Evolutionary conservation across 306 rosid species (phyloP).

Genomic region (Mucuna pruriens): DNA sequence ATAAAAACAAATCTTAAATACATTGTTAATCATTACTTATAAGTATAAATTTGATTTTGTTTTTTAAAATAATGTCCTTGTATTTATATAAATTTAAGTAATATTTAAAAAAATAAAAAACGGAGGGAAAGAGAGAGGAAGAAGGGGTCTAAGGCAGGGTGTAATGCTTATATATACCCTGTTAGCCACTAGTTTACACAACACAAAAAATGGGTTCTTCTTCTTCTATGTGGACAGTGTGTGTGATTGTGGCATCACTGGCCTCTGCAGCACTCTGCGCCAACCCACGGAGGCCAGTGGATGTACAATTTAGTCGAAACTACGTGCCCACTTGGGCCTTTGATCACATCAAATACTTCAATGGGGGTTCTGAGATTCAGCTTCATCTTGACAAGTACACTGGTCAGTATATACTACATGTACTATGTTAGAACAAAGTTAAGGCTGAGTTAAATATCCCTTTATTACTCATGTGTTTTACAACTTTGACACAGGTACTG

Average conservation of each 20-base stretch:
- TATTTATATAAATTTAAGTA: background rate
- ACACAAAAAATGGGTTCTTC: constrained; percentile 45
- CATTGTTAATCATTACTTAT: background rate
- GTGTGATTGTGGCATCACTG: constrained; percentile 37
- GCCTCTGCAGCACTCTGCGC: constrained; percentile 41
- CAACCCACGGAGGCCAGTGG: constrained; percentile 51
- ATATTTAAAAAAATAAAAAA: background rate
- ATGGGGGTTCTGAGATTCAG: constrained; percentile 71
- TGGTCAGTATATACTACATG: constrained; percentile 42
- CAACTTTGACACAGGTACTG: constrained; percentile 60
- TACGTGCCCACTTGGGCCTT: constrained; percentile 84
- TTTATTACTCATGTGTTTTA: background rate
- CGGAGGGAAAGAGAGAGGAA: background rate
- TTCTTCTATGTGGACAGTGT: constrained; percentile 20
- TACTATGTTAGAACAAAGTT: background rate
- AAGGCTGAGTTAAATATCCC: background rate
- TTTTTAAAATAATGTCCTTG: background rate
- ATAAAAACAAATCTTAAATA: background rate
- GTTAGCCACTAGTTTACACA: background rate
- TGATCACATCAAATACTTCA: constrained; percentile 81
- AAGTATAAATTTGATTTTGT: background rate
- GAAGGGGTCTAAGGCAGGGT: background rate
- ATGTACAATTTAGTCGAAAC: constrained; percentile 70
- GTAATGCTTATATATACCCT: constrained; percentile 15
- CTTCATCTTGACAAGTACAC: constrained; percentile 82